Conservation (phyloP, 441 rosid genomes). For the Monsonia emarginata region DNA sequence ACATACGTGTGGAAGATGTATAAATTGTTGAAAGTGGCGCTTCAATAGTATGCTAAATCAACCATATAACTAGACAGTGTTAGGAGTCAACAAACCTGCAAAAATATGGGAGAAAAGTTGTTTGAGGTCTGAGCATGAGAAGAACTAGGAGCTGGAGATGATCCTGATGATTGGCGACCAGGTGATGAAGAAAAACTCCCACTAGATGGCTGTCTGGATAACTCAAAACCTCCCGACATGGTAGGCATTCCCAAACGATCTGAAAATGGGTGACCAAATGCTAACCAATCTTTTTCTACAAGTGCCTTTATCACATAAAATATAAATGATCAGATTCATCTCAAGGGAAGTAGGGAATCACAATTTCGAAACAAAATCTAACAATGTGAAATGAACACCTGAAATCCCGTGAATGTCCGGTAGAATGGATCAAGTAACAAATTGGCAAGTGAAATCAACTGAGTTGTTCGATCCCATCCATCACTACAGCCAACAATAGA, state of each 20-base stretch:
- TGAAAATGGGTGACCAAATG: conserved; percentile 96
- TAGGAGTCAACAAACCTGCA: conserved; percentile 48
- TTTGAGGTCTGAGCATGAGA: conserved; percentile 56
- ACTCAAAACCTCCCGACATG: conserved; percentile 53
- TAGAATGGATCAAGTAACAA: conserved; percentile 93
- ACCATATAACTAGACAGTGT: background rate
- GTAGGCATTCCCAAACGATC: conserved; percentile 89
- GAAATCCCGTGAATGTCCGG: conserved; percentile 89
- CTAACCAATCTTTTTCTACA: conserved; percentile 94
- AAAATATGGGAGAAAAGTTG: conserved; percentile 87
- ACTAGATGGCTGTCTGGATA: conserved; percentile 63
- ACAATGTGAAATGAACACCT: conserved; percentile 37
- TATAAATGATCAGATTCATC: background rate
- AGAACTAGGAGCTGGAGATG: conserved; percentile 69
- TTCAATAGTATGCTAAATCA: background rate
- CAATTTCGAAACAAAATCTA: background rate
- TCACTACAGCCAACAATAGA: conserved; percentile 47
- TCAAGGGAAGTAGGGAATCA: background rate
- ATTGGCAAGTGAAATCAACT: conserved; percentile 86
- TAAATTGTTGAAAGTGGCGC: background rate
- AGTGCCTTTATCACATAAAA: conserved; percentile 49
- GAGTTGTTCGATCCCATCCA: conserved; percentile 99
- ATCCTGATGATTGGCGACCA: conserved; percentile 55
- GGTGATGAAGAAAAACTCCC: conserved; percentile 71
- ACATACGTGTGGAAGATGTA: background rate